Evolutionary conservation across 192 early-diverging fungal species (phyloP).

Genomic region (Entomortierella chlamydospora): DNA sequence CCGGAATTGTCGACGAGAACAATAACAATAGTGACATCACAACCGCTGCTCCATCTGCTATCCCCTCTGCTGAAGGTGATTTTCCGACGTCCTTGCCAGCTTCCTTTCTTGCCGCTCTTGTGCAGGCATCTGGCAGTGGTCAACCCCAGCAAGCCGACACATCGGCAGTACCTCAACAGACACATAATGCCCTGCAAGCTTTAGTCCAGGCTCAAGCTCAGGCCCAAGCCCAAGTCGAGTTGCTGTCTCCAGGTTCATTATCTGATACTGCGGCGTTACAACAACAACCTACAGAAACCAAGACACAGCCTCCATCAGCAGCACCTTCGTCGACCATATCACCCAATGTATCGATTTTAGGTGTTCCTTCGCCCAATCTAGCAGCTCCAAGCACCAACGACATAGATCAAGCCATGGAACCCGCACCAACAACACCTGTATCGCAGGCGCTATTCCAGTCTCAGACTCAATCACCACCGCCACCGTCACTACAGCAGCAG

Average conservation of each 20-base stretch:
- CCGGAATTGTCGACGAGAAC: neutral
- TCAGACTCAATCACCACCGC: neutral
- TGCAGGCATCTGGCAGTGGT: neutral
- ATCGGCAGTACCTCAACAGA: neutral
- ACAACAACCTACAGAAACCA: neutral
- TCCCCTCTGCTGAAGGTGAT: neutral
- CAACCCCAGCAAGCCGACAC: neutral
- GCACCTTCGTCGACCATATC: no score
- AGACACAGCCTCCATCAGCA: no score
- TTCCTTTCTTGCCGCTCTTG: constrained; percentile 6
- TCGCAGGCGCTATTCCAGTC: constrained; percentile 2
- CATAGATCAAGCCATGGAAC: no score
- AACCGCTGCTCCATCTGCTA: neutral
- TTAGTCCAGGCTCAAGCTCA: neutral
- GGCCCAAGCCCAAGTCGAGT: neutral
- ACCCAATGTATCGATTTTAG: no score
- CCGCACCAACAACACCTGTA: no score
- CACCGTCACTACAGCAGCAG: neutral
- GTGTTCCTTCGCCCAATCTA: no score
- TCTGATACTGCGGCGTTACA: neutral
- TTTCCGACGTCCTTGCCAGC: neutral
- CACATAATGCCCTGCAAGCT: neutral
- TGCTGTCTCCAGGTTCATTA: neutral
- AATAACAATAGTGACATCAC: neutral
- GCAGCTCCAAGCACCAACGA: no score